Conservation (phyloP, 1,284 basidiomycete species). For the Schizophyllum amplum region DNA sequence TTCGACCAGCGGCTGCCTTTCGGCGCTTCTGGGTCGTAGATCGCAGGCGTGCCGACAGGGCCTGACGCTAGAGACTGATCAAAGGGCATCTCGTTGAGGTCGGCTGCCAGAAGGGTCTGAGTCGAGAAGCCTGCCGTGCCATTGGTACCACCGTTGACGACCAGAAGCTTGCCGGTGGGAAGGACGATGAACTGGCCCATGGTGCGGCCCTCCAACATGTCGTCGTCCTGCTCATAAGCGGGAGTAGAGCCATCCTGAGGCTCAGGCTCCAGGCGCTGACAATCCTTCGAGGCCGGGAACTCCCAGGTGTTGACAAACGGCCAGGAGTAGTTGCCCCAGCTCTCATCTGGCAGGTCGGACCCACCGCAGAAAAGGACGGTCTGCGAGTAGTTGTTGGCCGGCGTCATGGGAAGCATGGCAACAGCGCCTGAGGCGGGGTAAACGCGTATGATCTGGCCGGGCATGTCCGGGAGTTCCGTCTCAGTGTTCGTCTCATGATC, state of each 20-base stretch:
- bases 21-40: constrained; percentile 67
- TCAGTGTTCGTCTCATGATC: constrained; percentile 53
- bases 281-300: constrained; percentile 55
- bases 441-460: constrained; percentile 64
- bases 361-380: constrained; percentile 90
- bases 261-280: constrained; percentile 76
- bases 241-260: constrained; percentile 52
- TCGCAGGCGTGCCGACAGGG: constrained; percentile 62
- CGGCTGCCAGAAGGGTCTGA: constrained; percentile 39
- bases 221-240: constrained; percentile 61
- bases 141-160: constrained; percentile 74
- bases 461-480: constrained; percentile 54
- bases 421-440: constrained; percentile 91
- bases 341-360: constrained; percentile 61
- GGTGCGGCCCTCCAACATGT: constrained; percentile 66
- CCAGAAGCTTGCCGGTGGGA: constrained; percentile 66
- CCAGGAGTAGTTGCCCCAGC: constrained; percentile 67
- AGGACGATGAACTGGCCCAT: constrained; percentile 87
- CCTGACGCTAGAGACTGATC: constrained; percentile 58
- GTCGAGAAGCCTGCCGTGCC: constrained; percentile 69
- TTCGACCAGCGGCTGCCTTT: constrained; percentile 68
- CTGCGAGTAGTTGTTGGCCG: constrained; percentile 81
- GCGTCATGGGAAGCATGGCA: constrained; percentile 87
- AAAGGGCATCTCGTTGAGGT: constrained; percentile 45
- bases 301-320: constrained; percentile 61